phyloP scores from a whole-genome alignment of 2,329 filamentous ascomycete genomes.

The Elsinoe australis region DNA sequence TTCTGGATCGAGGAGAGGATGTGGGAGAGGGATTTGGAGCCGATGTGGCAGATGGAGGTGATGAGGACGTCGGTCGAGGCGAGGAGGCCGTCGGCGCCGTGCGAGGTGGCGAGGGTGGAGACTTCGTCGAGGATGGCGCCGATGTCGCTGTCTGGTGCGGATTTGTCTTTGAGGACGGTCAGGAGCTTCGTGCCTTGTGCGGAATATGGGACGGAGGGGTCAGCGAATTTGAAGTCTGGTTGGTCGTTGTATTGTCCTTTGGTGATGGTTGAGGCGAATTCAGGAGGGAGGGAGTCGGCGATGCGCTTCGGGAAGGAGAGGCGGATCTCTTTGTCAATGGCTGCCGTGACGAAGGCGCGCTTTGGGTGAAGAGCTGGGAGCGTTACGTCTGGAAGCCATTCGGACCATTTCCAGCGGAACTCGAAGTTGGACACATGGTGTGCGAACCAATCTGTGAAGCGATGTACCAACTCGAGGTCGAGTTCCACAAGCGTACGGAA shows the following conservation, averaged over 20 bases:
- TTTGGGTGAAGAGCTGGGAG: conserved; percentile 71
- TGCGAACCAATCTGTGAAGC: conserved; percentile 95
- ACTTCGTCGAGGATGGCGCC: conserved; percentile 72
- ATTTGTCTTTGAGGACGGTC: conserved; percentile 69
- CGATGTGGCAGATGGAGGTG: conserved; percentile 86
- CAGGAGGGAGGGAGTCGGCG: conserved; percentile 80
- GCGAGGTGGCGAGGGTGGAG: conserved; percentile 65
- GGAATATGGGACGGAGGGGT: conserved; percentile 69
- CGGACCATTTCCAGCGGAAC: conserved; percentile 98
- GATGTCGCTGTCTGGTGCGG: conserved; percentile 73
- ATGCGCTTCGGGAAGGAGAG: conserved; percentile 94
- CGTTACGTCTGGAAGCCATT: conserved; percentile 84
- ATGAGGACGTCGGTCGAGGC: conserved; percentile 90
- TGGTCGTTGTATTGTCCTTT: conserved; percentile 88
- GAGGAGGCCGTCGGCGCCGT: conserved; percentile 64
- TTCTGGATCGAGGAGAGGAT: conserved; percentile 93
- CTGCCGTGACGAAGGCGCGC: conserved; percentile 87
- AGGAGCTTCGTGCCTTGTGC: conserved; percentile 78
- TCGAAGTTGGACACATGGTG: conserved; percentile 98
- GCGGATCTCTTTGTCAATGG: conserved; percentile 92
- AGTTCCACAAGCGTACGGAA: conserved; percentile 75
- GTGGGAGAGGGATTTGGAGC: conserved; percentile 92
- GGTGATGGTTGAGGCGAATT: conserved; percentile 72
- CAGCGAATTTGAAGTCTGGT: conserved; percentile 87
- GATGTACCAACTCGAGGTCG: conserved; percentile 77